Evolutionary conservation across 345 rosid species (phyloP).

Genomic region (Fremontodendron californicum): DNA sequence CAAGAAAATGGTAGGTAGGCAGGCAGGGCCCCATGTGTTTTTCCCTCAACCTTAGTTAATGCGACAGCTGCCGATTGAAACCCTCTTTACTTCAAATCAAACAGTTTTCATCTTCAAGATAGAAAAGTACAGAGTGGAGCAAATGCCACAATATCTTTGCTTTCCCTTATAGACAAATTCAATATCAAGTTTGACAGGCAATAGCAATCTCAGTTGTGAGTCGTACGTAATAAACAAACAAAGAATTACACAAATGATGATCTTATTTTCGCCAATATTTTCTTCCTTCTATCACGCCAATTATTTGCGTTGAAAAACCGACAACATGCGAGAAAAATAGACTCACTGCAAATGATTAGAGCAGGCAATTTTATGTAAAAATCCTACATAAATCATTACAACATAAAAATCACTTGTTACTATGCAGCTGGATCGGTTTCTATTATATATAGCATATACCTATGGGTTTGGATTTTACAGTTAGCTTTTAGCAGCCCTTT

Average conservation of each 20-base stretch:
- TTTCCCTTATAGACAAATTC: no score
- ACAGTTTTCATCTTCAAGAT: neutral
- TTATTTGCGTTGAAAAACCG: neutral
- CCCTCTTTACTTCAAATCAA: neutral
- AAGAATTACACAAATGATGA: no score
- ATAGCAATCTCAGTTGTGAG: no score
- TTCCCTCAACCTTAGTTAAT: neutral
- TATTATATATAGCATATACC: neutral
- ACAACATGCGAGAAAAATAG: neutral
- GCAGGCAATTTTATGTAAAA: neutral
- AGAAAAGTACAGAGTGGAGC: conserved; percentile 4
- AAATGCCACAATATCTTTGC: neutral
- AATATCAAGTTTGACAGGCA: no score
- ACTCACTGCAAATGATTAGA: neutral
- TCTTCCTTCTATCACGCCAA: no score
- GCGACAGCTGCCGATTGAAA: neutral
- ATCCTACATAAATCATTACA: neutral
- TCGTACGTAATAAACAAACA: no score
- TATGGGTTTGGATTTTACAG: neutral
- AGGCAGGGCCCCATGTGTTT: conserved; percentile 23
- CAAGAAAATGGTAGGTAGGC: neutral
- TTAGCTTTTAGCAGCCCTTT: conserved; percentile 2
- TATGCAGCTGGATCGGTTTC: conserved; percentile 12
- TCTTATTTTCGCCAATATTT: no score
- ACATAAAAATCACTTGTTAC: neutral